These are phyloP conservation scores for Rhizopus delemar DNA, from an alignment of 371 early-diverging fungal species.

Conservation along the genomic window DNA sequence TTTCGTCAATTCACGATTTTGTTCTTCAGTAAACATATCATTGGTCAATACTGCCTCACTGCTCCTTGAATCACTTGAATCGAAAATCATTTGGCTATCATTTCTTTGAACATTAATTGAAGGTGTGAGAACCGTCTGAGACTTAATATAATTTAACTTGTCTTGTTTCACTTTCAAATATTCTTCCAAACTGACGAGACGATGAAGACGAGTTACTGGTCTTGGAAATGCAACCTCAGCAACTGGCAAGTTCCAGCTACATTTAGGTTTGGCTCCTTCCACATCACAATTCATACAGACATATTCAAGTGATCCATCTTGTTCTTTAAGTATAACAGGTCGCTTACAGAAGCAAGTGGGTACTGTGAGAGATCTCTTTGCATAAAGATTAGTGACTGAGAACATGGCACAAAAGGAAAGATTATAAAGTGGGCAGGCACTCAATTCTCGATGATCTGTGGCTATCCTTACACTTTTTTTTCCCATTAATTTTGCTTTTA, in stretches of 20 bases:
- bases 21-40: too few species aligned
- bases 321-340: background rate
- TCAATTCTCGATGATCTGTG: background rate
- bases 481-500: background rate
- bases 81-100: too few species aligned
- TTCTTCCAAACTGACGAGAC: background rate
- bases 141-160: too few species aligned
- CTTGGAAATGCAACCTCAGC: constrained; percentile 24
- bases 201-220: background rate
- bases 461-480: background rate
- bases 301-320: constrained; percentile 3
- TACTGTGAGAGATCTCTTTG: background rate
- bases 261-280: constrained; percentile 24
- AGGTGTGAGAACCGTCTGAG: too few species aligned
- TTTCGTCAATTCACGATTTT: too few species aligned
- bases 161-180: background rate
- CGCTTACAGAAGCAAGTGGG: background rate
- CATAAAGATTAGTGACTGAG: background rate
- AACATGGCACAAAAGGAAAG: constrained; percentile 6
- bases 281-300: constrained; percentile 28
- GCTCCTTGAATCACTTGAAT: too few species aligned
- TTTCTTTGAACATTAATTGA: too few species aligned
- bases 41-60: too few species aligned
- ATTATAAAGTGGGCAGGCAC: constrained; percentile 8
- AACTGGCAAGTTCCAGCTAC: constrained; percentile 25